A percentile compares a stretch with the other conserved stretches of the same genome.
Conservation (phyloP, 345 rosid species). For the Combretum micranthum region DNA sequence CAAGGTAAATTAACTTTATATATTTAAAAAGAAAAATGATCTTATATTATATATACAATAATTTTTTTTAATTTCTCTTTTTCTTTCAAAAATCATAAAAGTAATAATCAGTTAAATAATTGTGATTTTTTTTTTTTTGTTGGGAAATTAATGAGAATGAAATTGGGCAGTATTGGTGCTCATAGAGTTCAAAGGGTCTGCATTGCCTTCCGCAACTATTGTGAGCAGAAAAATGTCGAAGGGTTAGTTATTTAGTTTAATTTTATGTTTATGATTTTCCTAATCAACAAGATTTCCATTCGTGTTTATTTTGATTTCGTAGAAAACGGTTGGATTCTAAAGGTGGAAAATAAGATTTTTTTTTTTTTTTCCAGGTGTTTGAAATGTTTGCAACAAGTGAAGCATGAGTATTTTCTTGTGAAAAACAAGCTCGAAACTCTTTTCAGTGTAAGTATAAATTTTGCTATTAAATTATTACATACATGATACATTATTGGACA, state of each 20-base stretch:
- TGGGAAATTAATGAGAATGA: too few species aligned
- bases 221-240: conserved; percentile 39
- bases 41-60: not conserved
- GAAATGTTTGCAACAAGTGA: conserved; percentile 51
- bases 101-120: not conserved
- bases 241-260: conserved; percentile 26
- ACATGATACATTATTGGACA: too few species aligned
- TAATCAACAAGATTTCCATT: not conserved
- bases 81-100: not conserved
- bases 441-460: conserved; percentile 31
- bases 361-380: conserved; percentile 35
- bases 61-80: not conserved
- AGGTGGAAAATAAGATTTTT: conserved; percentile 4
- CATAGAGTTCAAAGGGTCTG: conserved; percentile 49
- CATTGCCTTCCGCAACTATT: conserved; percentile 35
- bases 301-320: too few species aligned
- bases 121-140: not conserved
- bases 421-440: conserved; percentile 55
- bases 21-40: too few species aligned
- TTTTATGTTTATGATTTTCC: not conserved
- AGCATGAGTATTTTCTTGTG: conserved; percentile 39
- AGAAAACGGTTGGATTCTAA: not conserved
- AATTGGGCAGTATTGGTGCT: conserved; percentile 54
- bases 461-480: not conserved
- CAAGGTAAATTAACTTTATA: too few species aligned